Base-by-base conservation (phyloP, 768 basidiomycete species). In the Phlegmacium glaucopus region DNA sequence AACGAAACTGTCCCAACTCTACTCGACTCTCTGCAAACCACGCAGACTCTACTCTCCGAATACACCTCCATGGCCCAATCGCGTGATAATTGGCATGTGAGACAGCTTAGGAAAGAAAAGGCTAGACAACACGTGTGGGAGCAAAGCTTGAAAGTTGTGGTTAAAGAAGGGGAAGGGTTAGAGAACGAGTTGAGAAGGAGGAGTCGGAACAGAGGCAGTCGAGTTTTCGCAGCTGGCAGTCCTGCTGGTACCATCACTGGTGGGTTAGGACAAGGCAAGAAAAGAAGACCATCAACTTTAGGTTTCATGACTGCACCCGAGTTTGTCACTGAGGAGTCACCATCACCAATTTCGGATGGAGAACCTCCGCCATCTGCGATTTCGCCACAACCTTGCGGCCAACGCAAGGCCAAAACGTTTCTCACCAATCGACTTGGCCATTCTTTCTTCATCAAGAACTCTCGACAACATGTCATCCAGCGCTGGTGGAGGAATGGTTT, bases 101-200 rank as follows among this genome's bases (percentile, higher is more conserved):
- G 72, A 26, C 78, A 82, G 55, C 69, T 93, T 9, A 76, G 76
- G 52, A 76, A 78, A 18, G 88, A 92, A 60, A 72, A 75, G 40
- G 71, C 76, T 54, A 72, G 83, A 18, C 82, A 83, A 58, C 69
- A 61, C 9, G 71, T 93, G 22, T 97, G 94, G 94, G 94, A 95
- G 66, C 86, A 92, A 67, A 94, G 89, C 62, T 65, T 97, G 59
- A 82, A 85, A 45, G 80, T 82, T 2, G 92, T 94, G 7, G 93
- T 94, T 1, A 75, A 77, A 47, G 90, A 95, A 62, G 92, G 93
- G 12, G 90, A 91, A 58, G 76, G 72, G 9, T 75, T 94, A 16
- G 94, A 98, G 70, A 69, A 70, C 48, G 91, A 95, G 65, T 72
- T 98, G 47, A 75, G 81, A 50, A 72, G 68, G 51, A 68, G 81